phyloP scores from a whole-genome alignment of 2,329 filamentous ascomycete genomes.

The Cercospora zeina region DNA sequence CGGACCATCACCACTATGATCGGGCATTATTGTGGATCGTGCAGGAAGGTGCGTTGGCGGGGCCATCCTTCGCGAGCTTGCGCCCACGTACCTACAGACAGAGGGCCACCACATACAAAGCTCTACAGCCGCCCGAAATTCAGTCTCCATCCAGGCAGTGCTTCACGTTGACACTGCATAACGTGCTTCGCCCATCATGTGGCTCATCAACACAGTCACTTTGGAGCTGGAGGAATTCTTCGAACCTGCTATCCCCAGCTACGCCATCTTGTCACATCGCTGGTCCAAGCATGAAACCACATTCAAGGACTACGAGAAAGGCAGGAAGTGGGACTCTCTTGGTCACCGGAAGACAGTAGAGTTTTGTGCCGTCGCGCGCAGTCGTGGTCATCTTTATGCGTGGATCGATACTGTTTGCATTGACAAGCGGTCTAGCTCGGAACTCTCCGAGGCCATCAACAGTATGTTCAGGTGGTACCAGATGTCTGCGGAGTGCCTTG shows the following conservation, averaged over 20 bases:
- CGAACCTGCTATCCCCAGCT: constrained; percentile 4
- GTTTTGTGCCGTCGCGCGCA: constrained; percentile 1
- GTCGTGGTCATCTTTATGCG: constrained; percentile 3
- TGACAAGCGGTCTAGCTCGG: constrained; percentile 28
- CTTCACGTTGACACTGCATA: neutral
- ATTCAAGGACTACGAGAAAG: constrained; percentile 9
- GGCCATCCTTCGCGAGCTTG: constrained; percentile 2
- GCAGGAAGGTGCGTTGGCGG: neutral
- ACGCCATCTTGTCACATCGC: constrained; percentile 16
- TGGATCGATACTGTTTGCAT: constrained; percentile 36
- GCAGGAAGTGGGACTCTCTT: neutral
- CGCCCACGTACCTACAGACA: neutral
- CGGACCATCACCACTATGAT: neutral
- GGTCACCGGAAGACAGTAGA: constrained; percentile 5
- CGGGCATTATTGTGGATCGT: neutral
- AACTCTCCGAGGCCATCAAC: constrained; percentile 30
- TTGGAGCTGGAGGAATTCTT: constrained; percentile 12
- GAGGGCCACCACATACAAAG: neutral
- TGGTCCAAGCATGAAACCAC: constrained; percentile 13
- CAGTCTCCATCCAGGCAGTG: neutral
- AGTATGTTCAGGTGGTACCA: constrained; percentile 25
- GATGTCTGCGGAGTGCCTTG: constrained; percentile 1
- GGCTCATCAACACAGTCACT: constrained; percentile 9
- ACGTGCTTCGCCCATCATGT: constrained; percentile 5
- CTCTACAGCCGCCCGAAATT: neutral